Percentiles rank a stretch among this genome's conserved stretches.
Conservation (phyloP, 352 stramenopile species). For the Globisporangium viniferum region DNA sequence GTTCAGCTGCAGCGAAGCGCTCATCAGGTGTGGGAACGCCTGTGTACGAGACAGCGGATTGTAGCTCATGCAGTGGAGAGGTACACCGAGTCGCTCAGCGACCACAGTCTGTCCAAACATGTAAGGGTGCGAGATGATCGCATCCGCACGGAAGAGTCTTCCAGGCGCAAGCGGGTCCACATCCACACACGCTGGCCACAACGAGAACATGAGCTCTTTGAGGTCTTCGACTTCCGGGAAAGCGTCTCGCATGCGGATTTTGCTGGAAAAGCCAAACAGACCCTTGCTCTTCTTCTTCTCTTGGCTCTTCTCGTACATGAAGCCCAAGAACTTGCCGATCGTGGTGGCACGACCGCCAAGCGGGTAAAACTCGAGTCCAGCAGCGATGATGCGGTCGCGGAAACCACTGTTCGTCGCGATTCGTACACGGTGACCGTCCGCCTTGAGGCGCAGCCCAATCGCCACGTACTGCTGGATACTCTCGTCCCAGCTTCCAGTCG, state of each 20-base stretch:
- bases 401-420: slow-evolving; percentile 85
- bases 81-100: slow-evolving; percentile 66
- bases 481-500: slow-evolving; percentile 65
- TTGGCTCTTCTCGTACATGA: slow-evolving; percentile 30
- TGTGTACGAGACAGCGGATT: slow-evolving; percentile 51
- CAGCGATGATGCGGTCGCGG: slow-evolving; percentile 54
- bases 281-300: not conserved
- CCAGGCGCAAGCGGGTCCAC: slow-evolving; percentile 40
- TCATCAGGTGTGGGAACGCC: slow-evolving; percentile 58
- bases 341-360: slow-evolving; percentile 50
- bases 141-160: slow-evolving; percentile 56
- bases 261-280: slow-evolving; percentile 21
- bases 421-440: slow-evolving; percentile 86
- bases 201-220: slow-evolving; percentile 47
- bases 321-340: slow-evolving; percentile 42
- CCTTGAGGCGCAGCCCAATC: slow-evolving; percentile 69
- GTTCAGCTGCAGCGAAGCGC: slow-evolving; percentile 23
- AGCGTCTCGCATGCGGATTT: slow-evolving; percentile 32
- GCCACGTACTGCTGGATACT: slow-evolving; percentile 70
- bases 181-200: slow-evolving; percentile 56
- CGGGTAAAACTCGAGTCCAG: slow-evolving; percentile 69
- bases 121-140: slow-evolving; percentile 66
- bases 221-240: slow-evolving; percentile 48
- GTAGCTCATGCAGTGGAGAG: slow-evolving; percentile 63
- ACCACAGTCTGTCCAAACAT: slow-evolving; percentile 61